phyloP scores from a whole-genome alignment of 2,329 filamentous ascomycete genomes.

The Peltaster fructicola region DNA sequence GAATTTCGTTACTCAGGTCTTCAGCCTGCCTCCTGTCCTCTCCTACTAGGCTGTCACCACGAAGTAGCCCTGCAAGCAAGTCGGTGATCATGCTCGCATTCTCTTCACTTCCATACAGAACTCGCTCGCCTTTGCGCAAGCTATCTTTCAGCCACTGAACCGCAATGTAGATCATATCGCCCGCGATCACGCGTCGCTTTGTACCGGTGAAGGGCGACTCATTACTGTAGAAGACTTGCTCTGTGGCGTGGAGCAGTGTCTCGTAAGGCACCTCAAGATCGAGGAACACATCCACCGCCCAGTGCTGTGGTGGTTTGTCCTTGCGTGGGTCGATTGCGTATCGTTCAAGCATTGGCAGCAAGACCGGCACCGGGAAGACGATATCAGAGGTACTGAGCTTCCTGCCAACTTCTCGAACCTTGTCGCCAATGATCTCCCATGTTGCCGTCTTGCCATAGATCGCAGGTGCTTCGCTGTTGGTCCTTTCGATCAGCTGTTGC shows the following conservation, averaged over 20 bases:
- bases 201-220: conserved; percentile 43
- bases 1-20: conserved; percentile 5
- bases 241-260: conserved; percentile 42
- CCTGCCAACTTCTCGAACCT: conserved; percentile 38
- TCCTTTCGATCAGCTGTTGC: conserved; percentile 60
- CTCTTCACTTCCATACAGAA: conserved; percentile 42
- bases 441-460: conserved; percentile 32
- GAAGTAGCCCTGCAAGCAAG: conserved; percentile 9
- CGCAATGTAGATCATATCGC: conserved; percentile 44
- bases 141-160: conserved; percentile 43
- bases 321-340: conserved; percentile 34
- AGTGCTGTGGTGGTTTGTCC: conserved; percentile 33
- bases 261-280: conserved; percentile 45
- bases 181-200: conserved; percentile 38
- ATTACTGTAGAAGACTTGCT: conserved; percentile 49
- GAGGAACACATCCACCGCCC: conserved; percentile 49
- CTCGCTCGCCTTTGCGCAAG: conserved; percentile 32
- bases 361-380: conserved; percentile 20
- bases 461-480: conserved; percentile 32
- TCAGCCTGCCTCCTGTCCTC: conserved; percentile 9
- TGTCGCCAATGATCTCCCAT: conserved; percentile 51
- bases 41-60: conserved; percentile 10
- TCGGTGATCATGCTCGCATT: conserved; percentile 30
- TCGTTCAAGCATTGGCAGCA: conserved; percentile 38
- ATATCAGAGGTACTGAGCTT: conserved; percentile 24